Conservation (phyloP, 2,329 filamentous ascomycete species). For the Ophiocordyceps polyrhachis-furcata region DNA sequence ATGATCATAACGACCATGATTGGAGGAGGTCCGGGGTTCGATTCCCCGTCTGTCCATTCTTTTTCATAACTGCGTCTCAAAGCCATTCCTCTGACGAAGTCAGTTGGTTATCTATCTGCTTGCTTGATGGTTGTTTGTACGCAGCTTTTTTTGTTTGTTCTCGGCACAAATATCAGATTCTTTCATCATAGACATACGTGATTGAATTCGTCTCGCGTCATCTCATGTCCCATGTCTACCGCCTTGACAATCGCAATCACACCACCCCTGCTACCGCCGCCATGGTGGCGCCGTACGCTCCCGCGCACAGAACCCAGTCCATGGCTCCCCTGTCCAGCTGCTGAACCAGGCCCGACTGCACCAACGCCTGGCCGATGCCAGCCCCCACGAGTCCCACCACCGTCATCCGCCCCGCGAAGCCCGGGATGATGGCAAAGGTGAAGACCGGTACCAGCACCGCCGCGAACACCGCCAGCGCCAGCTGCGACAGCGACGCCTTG, state of each 20-base stretch:
- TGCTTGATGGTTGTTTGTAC: too few relatives aligned
- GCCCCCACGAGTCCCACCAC: conserved; percentile 34
- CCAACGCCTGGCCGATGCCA: conserved; percentile 17
- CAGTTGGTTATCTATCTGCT: too few relatives aligned
- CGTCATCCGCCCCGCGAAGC: conserved; percentile 36
- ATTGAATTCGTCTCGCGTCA: too few relatives aligned
- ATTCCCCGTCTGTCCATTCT: conserved; percentile 7
- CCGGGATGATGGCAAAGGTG: conserved; percentile 36
- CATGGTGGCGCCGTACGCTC: conserved; percentile 18
- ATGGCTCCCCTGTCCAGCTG: conserved; percentile 5
- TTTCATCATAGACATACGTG: too few relatives aligned
- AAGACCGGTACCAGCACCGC: conserved; percentile 36
- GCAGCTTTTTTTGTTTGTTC: too few relatives aligned
- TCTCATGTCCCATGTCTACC: too few relatives aligned
- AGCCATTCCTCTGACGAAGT: too few relatives aligned
- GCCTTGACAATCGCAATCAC: not conserved
- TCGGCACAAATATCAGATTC: too few relatives aligned
- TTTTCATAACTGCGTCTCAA: too few relatives aligned
- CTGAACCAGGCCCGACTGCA: conserved; percentile 9
- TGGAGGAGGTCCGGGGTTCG: conserved; percentile 8
- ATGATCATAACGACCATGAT: not conserved
- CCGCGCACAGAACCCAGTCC: conserved; percentile 10
- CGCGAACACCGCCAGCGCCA: conserved; percentile 7
- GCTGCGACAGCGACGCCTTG: not conserved
- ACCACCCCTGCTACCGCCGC: conserved; percentile 5